Evolutionary conservation across 169 alveolate genomes (phyloP).

Genomic region (Plasmodium yoelii): DNA sequence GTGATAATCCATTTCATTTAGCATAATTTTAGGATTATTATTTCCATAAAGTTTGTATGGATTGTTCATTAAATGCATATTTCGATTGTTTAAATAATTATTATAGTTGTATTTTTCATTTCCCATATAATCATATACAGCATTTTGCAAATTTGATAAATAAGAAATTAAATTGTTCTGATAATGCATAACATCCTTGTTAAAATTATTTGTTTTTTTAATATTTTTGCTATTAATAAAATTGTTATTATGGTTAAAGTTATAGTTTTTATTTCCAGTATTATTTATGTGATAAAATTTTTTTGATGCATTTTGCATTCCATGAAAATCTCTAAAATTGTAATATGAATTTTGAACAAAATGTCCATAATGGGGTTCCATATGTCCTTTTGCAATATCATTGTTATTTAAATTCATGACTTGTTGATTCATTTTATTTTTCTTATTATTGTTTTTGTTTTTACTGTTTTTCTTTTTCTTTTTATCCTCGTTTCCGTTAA

Average conservation of each 20-base stretch:
- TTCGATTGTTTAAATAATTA: slow-evolving; percentile 32
- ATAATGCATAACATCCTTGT: slow-evolving; percentile 28
- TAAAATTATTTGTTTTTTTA: neutral
- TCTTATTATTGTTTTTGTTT: slow-evolving; percentile 35
- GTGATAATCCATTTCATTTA: slow-evolving; percentile 30
- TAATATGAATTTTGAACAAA: slow-evolving; percentile 27
- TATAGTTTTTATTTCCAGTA: neutral
- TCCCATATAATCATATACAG: slow-evolving; percentile 35
- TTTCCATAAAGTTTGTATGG: slow-evolving; percentile 30
- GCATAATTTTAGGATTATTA: slow-evolving; percentile 31
- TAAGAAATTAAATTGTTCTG: slow-evolving; percentile 21
- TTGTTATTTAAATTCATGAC: neutral
- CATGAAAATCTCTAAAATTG: slow-evolving; percentile 16
- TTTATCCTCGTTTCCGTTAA: neutral
- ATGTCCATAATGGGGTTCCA: slow-evolving; percentile 20
- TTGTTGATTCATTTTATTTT: slow-evolving; percentile 1
- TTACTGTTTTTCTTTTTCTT: slow-evolving; percentile 4
- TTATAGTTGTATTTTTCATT: slow-evolving; percentile 13
- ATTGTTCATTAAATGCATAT: slow-evolving; percentile 38
- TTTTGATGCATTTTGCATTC: slow-evolving; percentile 9
- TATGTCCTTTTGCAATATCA: slow-evolving; percentile 11
- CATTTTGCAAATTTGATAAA: slow-evolving; percentile 21
- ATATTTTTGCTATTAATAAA: neutral
- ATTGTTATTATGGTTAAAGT: neutral
- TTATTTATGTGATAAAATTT: slow-evolving; percentile 15